phyloP scores from a whole-genome alignment of 1,284 basidiomycete genomes.

The Melampsora americana region DNA sequence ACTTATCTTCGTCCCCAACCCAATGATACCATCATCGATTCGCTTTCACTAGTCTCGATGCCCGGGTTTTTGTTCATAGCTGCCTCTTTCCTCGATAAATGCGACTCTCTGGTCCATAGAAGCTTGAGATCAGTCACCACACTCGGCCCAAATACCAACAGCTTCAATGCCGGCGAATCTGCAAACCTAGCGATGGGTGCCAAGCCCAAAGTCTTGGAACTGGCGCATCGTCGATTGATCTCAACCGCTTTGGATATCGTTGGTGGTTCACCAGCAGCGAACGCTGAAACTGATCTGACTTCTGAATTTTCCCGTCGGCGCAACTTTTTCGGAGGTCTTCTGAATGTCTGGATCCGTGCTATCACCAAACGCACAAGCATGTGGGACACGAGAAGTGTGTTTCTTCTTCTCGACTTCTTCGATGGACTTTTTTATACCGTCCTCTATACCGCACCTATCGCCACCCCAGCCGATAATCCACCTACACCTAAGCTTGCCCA shows the following conservation, averaged over 20 bases:
- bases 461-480: constrained; percentile 52
- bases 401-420: constrained; percentile 52
- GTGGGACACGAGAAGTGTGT: constrained; percentile 59
- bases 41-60: constrained; percentile 54
- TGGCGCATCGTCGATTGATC: constrained; percentile 58
- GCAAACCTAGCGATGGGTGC: constrained; percentile 57
- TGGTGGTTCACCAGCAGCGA: constrained; percentile 48
- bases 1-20: constrained; percentile 55
- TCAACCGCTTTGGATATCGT: constrained; percentile 57
- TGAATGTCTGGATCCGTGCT: constrained; percentile 57
- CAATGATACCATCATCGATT: constrained; percentile 49
- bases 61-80: constrained; percentile 56
- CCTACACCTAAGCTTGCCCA: constrained; percentile 41
- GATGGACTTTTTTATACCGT: constrained; percentile 51
- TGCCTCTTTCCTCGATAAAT: constrained; percentile 51
- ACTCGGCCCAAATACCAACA: constrained; percentile 57
- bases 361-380: constrained; percentile 58
- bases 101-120: constrained; percentile 51
- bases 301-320: constrained; percentile 47
- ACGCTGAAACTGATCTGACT: background rate
- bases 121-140: constrained; percentile 53
- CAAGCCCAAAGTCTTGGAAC: constrained; percentile 59
- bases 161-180: constrained; percentile 58
- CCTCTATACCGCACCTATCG: constrained; percentile 46
- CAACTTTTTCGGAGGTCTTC: constrained; percentile 56